phyloP scores from a whole-genome alignment of 129 eudicot species.

The Artemisia annua region DNA sequence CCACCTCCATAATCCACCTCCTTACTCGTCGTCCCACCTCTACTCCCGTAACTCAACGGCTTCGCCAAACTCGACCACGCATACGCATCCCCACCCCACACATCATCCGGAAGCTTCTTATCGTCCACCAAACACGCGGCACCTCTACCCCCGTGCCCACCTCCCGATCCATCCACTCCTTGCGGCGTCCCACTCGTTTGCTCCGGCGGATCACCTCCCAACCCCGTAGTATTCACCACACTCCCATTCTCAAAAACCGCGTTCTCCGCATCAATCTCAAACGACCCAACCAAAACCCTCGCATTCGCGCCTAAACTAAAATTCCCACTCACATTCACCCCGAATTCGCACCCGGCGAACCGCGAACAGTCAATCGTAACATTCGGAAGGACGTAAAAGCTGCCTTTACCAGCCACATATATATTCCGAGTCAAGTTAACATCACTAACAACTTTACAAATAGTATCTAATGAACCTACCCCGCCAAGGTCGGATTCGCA shows the following conservation, averaged over 20 bases:
- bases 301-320: constrained; percentile 75
- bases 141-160: constrained; percentile 94
- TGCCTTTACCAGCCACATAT: constrained; percentile 82
- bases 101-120: constrained; percentile 72
- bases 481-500: constrained; percentile 84
- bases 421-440: constrained; percentile 58
- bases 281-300: constrained; percentile 45
- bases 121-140: constrained; percentile 82
- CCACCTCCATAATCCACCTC: constrained; percentile 92
- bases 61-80: constrained; percentile 57
- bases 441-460: constrained; percentile 70
- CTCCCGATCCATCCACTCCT: constrained; percentile 87
- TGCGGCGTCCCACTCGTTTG: constrained; percentile 94
- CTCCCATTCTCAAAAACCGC: constrained; percentile 61
- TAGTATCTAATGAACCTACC: constrained; percentile 79
- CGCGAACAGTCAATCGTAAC: constrained; percentile 54
- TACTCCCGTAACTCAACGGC: constrained; percentile 89
- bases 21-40: constrained; percentile 82
- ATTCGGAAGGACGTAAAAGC: constrained; percentile 66
- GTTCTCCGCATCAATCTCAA: constrained; percentile 55
- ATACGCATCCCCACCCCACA: constrained; percentile 97
- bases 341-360: constrained; percentile 60
- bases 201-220: constrained; percentile 76
- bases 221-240: constrained; percentile 61
- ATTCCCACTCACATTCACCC: constrained; percentile 70